Base-by-base conservation (phyloP, 495 filamentous ascomycete genomes). In the Annulohypoxylon bovei region DNA sequence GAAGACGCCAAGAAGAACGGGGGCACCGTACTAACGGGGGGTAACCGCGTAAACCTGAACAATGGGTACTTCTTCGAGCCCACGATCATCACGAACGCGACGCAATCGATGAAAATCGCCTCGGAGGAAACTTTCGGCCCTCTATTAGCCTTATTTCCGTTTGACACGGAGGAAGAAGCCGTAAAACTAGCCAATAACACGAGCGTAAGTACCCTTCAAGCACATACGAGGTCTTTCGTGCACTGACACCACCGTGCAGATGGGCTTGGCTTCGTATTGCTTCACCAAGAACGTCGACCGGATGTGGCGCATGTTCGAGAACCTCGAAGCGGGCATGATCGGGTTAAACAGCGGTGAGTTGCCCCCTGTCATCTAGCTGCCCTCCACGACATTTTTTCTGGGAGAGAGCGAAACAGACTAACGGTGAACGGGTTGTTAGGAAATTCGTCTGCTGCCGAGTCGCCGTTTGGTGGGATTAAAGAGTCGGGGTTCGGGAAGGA, bases 401-500 rank as follows among this genome's bases (percentile, higher is more conserved):
- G 27, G 16, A 30, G 20, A 8, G 20, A 44, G 1, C 9, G 44
- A 14, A 14, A 44, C 6, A 32, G n/a, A 8, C 46, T 42, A 6
- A 52, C 28, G 2, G 14, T 58, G 42, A 69, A 22, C 18, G 16
- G 28, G 70, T 70, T 9, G 20, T 18, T 54, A 81, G 86, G 85
- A n/a, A 88, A 89, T 64, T 81, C 84, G 39, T 91, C 89, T 0
- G 86, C 90, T 0, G 88, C 90, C 1, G 90, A 93, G 72, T 84
- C 87, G 8, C 91, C 91, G 0, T 93, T 93, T 73, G 91, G 91
- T 16, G 91, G 87, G 0, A 90, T 92, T 66, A 93, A 93, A 80
- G 89, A 92, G 73, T 89, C 86, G 6, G 91, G 91, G 0, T 92
- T 92, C 71, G 91, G 91, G 8, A 93, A 93, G 79, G 91, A 92